Base-by-base conservation (phyloP, 2,329 filamentous ascomycete species). In the Macrophomina pseudophaseolina region DNA sequence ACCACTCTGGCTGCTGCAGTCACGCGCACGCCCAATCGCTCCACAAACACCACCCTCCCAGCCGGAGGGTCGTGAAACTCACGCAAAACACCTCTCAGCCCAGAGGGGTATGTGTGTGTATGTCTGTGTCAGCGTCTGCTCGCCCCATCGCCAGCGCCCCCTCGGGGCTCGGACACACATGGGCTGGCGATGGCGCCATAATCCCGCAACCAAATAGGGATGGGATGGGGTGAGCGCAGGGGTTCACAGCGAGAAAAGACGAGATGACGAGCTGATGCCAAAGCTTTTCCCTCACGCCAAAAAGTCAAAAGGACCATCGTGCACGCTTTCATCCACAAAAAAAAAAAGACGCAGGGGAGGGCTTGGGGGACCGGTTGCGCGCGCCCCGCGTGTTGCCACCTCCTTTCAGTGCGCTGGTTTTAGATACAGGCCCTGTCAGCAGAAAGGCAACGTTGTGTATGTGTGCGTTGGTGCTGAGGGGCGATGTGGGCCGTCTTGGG, bases 161-260 rank as follows among this genome's bases (percentile, higher is more conserved):
- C 23, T 23, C 23, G 35, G 35, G 35, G 35, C 35, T 12, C 35
- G 35, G 35, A 12, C 35, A 23, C 23, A 23, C 23, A 28, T 46
- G 40, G 40, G 40, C 30, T 48, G 40, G 56, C 40, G 56, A 60
- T 60, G 56, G 56, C 56, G 56, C 56, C 40, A 60, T 60, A 8
- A 38, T 38, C 35, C 35, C 35, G 35, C 35, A 38, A 38, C 35
- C 35, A 12, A 38, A 8, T 38, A 38, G 35, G 35, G 33, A 30
- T 32, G 33, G 38, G 54, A 38, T 38, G 35, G 35, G 35, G 42
- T 16, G 42, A 46, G n/a, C 9, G 38, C 23, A 42, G 42, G 5
- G 14, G 12, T 16, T 6, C 8, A 9, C 9, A 18, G 14, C 8
- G 42, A 46, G 14, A 18, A 38, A 14, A 5, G 16, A 16, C 9